phyloP scores from a whole-genome alignment of 148 eudicot genomes.

The Fallopia convolvulus region DNA sequence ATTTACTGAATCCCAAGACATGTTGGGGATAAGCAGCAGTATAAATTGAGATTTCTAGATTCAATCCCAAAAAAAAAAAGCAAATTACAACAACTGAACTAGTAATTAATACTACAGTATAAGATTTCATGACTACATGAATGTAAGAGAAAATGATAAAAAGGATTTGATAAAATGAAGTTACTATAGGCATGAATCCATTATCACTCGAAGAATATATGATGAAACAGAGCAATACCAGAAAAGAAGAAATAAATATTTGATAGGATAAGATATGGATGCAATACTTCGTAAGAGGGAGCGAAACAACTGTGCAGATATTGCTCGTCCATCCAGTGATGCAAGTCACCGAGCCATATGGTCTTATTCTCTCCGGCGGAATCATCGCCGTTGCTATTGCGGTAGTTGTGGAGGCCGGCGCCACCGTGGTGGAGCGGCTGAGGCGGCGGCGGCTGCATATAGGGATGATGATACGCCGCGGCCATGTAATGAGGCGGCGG shows the following conservation, averaged over 20 bases:
- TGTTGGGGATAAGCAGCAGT: background rate
- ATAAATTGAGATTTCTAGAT: background rate
- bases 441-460: constrained; percentile 27
- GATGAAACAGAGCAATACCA: background rate
- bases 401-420: constrained; percentile 15
- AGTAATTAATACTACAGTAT: background rate
- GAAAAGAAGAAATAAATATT: background rate
- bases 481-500: constrained; percentile 71
- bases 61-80: background rate
- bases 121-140: background rate
- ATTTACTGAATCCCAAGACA: background rate
- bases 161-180: too few relatives aligned
- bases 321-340: constrained; percentile 95
- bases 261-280: background rate
- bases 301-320: constrained; percentile 24
- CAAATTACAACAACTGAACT: background rate
- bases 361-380: constrained; percentile 69
- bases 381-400: constrained; percentile 21
- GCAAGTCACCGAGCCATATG: constrained; percentile 93
- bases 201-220: too few relatives aligned
- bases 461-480: constrained; percentile 22
- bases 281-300: constrained; percentile 14
- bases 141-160: background rate
- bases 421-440: constrained; percentile 22
- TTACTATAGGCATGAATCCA: background rate